phyloP scores from a whole-genome alignment of 768 basidiomycete genomes.

The Suillus plorans region DNA sequence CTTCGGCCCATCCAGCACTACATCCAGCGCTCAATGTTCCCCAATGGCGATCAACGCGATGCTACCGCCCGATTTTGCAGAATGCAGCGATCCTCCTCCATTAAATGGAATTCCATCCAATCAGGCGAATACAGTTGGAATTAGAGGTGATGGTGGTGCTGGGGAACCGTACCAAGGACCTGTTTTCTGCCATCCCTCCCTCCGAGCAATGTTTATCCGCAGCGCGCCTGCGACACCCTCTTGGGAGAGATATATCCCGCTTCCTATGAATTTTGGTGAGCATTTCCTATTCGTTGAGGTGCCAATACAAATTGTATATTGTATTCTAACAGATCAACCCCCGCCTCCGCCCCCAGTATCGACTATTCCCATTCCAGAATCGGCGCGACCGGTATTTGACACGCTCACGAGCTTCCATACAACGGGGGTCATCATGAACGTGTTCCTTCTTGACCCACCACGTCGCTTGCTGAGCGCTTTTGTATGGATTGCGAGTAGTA shows the following conservation, averaged over 20 bases:
- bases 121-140: slow-evolving; percentile 4
- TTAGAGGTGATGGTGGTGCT: slow-evolving; percentile 2
- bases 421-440: slow-evolving; percentile 71
- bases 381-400: slow-evolving; percentile 48
- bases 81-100: slow-evolving; percentile 17
- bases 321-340: slow-evolving; percentile 2
- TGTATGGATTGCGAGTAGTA: slow-evolving; percentile 56
- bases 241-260: slow-evolving; percentile 5
- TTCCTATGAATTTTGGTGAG: slow-evolving; percentile 3
- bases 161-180: slow-evolving; percentile 3
- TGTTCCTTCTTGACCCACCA: slow-evolving; percentile 69
- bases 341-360: neutral
- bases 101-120: slow-evolving; percentile 1
- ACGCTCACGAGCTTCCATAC: slow-evolving; percentile 64
- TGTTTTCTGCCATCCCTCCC: slow-evolving; percentile 4
- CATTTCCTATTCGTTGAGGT: neutral
- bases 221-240: slow-evolving; percentile 5
- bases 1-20: slow-evolving; percentile 10
- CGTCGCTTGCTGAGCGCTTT: slow-evolving; percentile 63
- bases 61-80: slow-evolving; percentile 22
- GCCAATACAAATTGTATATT: neutral
- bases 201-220: slow-evolving; percentile 3
- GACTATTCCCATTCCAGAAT: slow-evolving; percentile 8
- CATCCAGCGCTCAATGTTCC: slow-evolving; percentile 16
- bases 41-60: slow-evolving; percentile 21